Evolutionary conservation across 2,329 filamentous ascomycete species (phyloP), one percentile per base, ranked within the genome.

Genomic region (Albophoma yamanashiensis): DNA sequence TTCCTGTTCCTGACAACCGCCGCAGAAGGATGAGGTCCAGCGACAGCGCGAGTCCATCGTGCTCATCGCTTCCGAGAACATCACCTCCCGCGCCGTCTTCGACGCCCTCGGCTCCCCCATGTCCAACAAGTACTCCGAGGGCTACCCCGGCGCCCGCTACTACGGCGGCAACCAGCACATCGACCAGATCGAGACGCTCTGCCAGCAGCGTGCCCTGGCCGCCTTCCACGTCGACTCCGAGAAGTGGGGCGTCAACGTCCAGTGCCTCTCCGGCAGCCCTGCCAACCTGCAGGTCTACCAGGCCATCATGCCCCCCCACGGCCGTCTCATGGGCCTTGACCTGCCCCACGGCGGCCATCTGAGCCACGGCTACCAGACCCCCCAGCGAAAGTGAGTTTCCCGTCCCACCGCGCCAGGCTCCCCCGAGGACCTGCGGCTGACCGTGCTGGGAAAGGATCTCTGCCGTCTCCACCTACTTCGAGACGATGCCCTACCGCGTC

Each of bases 61-160:
- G 73, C 88, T 99, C 74, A 99, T 99, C 71, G 93, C 94, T 72
- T 97, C 94, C 60, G 94, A 99, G 82, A 99, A 99, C 83, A 92
- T 99, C 79, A 99, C 94, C 61, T 99, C 94, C 64, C 92, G 92
- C 69, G 92, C 94, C 70, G 94, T 99, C 71, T 96, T 96, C 80
- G 92, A 99, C 80, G 94, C 94, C 62, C 87, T 99, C 66, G 94
- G 94, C 71, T 92, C 88, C 61, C 89, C 89, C 75, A 95, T 94
- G 89, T 91, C 90, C 78, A 96, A 99, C 86, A 99, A 99, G 82
- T 99, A 99, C 85, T 97, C 92, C 22, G 94, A 99, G 83, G 94
- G 94, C 66, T 96, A 96, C 77, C 94, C 94, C 67, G 94, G 94
- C 74, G 94, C 94, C 70, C 89, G 94, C 78, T 99, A 99, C 85